These are phyloP conservation scores for Withania somnifera DNA, from an alignment of 305 asterid species.

Conservation along the genomic window DNA sequence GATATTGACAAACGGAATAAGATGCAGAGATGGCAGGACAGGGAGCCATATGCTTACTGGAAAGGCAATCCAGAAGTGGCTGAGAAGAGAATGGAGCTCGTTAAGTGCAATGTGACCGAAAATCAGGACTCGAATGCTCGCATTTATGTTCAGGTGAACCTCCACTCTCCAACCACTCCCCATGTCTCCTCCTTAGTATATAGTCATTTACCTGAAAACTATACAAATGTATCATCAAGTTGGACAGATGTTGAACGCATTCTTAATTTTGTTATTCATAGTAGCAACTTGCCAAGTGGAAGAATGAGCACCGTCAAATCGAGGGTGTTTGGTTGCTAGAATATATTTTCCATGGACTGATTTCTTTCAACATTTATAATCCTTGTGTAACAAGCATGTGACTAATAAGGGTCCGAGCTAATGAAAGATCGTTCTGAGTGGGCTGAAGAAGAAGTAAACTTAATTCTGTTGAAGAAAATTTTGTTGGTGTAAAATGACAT, in stretches of 20 bases:
- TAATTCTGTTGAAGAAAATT: background rate
- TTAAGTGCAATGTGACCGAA: slow-evolving; percentile 38
- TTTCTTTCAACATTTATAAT: background rate
- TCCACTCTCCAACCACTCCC: background rate
- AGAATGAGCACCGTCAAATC: background rate
- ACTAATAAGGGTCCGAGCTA: background rate
- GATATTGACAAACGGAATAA: slow-evolving; percentile 35
- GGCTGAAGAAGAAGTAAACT: background rate
- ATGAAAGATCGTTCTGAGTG: background rate
- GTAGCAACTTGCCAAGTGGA: background rate
- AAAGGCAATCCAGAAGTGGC: slow-evolving; percentile 49
- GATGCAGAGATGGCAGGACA: slow-evolving; percentile 31
- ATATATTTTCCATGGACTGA: background rate
- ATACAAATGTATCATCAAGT: background rate
- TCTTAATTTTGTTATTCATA: background rate
- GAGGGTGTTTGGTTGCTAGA: background rate
- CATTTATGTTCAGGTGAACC: slow-evolving; percentile 30
- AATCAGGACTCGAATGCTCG: slow-evolving; percentile 51
- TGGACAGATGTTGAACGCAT: background rate
- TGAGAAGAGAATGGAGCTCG: slow-evolving; percentile 27
- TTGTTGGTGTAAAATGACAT: background rate
- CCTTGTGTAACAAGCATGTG: background rate
- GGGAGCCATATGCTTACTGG: slow-evolving; percentile 58
- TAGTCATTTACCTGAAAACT: background rate
- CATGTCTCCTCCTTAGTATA: background rate